phyloP scores from a whole-genome alignment of 352 stramenopile genomes.

The Elongisporangium prolatum region DNA sequence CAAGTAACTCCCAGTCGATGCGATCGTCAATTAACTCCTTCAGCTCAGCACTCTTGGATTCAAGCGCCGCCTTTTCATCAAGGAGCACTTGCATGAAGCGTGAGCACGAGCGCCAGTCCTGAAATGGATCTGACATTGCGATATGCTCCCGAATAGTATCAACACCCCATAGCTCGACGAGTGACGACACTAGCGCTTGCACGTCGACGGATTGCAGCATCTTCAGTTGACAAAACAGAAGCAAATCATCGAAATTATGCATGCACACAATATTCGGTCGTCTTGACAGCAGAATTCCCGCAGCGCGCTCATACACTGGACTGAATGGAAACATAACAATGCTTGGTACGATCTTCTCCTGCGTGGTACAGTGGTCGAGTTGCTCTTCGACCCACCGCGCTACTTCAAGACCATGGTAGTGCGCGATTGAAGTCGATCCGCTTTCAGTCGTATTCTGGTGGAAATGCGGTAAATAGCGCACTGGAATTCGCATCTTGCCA shows the following conservation, averaged over 20 bases:
- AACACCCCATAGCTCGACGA: slow-evolving; percentile 32
- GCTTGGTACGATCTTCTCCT: slow-evolving; percentile 28
- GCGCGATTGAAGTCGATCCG: slow-evolving; percentile 5
- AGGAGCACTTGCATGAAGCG: slow-evolving; percentile 31
- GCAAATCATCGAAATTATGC: slow-evolving; percentile 37
- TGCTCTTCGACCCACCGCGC: slow-evolving; percentile 40
- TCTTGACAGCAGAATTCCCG: slow-evolving; percentile 29
- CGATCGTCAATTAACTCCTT: slow-evolving; percentile 26
- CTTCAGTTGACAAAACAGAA: slow-evolving; percentile 40
- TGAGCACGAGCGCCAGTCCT: slow-evolving; percentile 25
- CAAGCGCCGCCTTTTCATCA: slow-evolving; percentile 22
- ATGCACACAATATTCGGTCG: slow-evolving; percentile 39
- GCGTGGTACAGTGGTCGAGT: slow-evolving; percentile 20
- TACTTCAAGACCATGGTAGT: slow-evolving; percentile 51
- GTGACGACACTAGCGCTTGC: slow-evolving; percentile 20
- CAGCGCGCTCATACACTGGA: slow-evolving; percentile 26
- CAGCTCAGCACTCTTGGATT: slow-evolving; percentile 15
- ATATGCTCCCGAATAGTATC: slow-evolving; percentile 15
- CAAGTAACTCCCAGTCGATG: slow-evolving; percentile 28
- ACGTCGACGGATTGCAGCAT: slow-evolving; percentile 33
- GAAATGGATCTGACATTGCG: slow-evolving; percentile 17
- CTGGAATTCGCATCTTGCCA: slow-evolving; percentile 24
- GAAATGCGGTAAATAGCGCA: not conserved
- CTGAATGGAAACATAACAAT: slow-evolving; percentile 42
- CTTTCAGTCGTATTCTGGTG: not conserved